Evolutionary conservation across 805 yeast species (phyloP).

Genomic region (Helenozyma baotianmanensis): DNA sequence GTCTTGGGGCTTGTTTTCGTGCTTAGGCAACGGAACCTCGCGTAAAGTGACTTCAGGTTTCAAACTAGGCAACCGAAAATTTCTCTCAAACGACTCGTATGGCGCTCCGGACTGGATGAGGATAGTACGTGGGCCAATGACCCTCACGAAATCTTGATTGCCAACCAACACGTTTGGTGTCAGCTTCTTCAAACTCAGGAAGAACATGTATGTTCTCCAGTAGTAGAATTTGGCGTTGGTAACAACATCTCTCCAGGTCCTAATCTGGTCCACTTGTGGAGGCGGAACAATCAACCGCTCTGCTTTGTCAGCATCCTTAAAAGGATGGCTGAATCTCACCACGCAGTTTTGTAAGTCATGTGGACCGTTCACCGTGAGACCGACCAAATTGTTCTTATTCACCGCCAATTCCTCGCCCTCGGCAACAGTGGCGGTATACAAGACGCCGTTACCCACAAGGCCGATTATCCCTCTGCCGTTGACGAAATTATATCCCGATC

Average conservation of each 20-base stretch:
- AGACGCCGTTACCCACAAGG: conserved; percentile 50
- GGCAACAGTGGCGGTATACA: conserved; percentile 43
- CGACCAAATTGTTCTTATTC: conserved; percentile 44
- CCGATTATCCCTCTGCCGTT: conserved; percentile 58
- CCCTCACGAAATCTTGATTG: conserved; percentile 42
- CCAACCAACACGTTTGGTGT: too few relatives aligned
- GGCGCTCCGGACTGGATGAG: conserved; percentile 43
- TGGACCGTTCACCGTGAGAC: conserved; percentile 46
- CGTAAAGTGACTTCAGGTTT: conserved; percentile 3
- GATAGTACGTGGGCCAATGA: conserved; percentile 52
- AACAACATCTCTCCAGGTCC: conserved; percentile 6
- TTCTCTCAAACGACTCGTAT: conserved; percentile 10
- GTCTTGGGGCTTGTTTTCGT: conserved; percentile 30
- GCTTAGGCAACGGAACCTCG: too few relatives aligned
- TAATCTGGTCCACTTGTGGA: conserved; percentile 7
- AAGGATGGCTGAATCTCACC: conserved; percentile 16
- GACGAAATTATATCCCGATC: conserved; percentile 42
- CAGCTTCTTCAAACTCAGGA: conserved; percentile 7
- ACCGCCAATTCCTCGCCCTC: conserved; percentile 47
- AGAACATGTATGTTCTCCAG: conserved; percentile 8
- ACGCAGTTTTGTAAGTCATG: conserved; percentile 41
- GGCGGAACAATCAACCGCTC: conserved; percentile 6
- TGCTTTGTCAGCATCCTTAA: conserved; percentile 3
- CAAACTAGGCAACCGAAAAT: conserved; percentile 10
- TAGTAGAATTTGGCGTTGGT: conserved; percentile 9